Evolutionary conservation across 352 stramenopile genomes (phyloP), one percentile per base, ranked within the genome.

Genomic region (Pythium grandisporangium): DNA sequence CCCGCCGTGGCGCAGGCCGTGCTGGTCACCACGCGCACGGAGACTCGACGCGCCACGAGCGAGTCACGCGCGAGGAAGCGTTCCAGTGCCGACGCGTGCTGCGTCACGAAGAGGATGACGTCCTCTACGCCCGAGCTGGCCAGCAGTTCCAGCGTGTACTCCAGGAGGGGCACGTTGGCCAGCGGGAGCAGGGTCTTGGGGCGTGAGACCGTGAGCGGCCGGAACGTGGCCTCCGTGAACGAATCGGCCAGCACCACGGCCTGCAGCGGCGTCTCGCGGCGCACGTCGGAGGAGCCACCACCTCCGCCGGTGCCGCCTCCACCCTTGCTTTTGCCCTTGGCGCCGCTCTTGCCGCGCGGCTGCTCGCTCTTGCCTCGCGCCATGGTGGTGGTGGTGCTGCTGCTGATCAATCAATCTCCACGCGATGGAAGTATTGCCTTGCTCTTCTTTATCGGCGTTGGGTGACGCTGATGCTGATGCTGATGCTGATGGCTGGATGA

Each of bases 71-170:
- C 33, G 20, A 98, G 60, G 53, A 96, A 95, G 10, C 45, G 17
- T 55, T 98, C 86, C 2, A 98, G 60, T 41, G 75, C 48, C 22
- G 97, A 88, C 0, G 74, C 63, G 45, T 97, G 77, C 48, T 55
- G 63, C 8, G 87, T 91, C 62, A 70, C 98, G 41, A 98, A 94
- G 14, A 99, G 66, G 53, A 98, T 83, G 5, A 99, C 76, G 60
- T 99, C 93, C 34, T 97, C 65, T 3, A 99, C 93, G 48, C 93
- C 94, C 16, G 89, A 83, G 13, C 81, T 77, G 19, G 81, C 86
- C 11, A 99, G 73, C 52, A 98, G 98, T 65, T 99, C 95, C 32
- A 99, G 79, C 37, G 92, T 84, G 63, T 99, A 98, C 62, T 98
- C 92, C 45, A 99, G 70, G 66, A 99, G 88, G 0, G 93, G 81